Percentiles rank a stretch among this genome's conserved stretches.
Conservation (phyloP, 805 yeast genomes). For the Teunomyces gatunensis region DNA sequence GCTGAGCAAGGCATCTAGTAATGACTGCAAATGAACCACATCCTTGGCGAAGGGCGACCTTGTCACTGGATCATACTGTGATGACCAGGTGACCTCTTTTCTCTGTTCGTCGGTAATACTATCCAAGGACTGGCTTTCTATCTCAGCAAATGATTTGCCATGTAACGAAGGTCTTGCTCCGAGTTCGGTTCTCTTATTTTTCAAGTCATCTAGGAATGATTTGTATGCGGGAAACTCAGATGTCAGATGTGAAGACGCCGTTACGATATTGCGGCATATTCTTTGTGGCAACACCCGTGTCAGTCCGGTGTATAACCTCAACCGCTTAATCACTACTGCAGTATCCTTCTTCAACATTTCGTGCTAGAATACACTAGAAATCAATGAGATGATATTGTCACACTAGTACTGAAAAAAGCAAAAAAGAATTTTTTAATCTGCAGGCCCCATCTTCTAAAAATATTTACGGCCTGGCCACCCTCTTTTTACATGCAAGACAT, state of each 20-base stretch:
- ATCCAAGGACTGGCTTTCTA: conserved; percentile 7
- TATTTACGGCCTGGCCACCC: not conserved
- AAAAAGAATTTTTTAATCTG: not conserved
- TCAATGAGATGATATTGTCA: conserved; percentile 3
- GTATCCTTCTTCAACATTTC: conserved; percentile 3
- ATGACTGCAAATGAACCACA: conserved; percentile 66
- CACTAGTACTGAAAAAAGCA: not conserved
- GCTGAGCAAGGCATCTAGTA: conserved; percentile 74
- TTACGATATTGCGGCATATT: conserved; percentile 1
- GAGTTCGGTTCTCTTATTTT: conserved; percentile 7
- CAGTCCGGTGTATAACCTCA: not conserved
- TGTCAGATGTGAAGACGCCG: conserved; percentile 2
- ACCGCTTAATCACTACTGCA: not conserved
- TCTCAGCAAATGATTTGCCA: conserved; percentile 12
- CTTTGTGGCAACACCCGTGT: not conserved
- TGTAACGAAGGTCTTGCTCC: conserved; percentile 8
- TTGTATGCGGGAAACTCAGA: conserved; percentile 12
- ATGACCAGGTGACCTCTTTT: conserved; percentile 33
- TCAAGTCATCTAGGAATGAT: conserved; percentile 12
- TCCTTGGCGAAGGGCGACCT: conserved; percentile 51
- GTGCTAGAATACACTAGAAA: not conserved
- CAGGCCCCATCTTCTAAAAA: not conserved
- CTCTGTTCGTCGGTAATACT: conserved; percentile 13
- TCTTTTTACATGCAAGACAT: not conserved
- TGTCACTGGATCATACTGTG: conserved; percentile 39